Base-by-base conservation (phyloP, 2,329 filamentous ascomycete species). In the Xylariaceae sp. region DNA sequence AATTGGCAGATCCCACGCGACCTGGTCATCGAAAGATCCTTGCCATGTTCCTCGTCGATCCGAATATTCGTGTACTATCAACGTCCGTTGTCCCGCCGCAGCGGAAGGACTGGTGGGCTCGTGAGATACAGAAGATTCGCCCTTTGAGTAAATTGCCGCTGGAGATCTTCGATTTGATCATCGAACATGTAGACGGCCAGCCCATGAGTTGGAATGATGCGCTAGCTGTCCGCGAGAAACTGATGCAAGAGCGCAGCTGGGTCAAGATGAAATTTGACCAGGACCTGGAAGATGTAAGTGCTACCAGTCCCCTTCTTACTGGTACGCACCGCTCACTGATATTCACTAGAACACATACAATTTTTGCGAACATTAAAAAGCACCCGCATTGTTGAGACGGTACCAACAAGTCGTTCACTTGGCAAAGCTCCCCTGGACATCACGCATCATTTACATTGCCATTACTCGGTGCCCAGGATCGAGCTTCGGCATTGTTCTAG, bases 21-120 rank as follows among this genome's bases (percentile, higher is more conserved):
- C 72, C 77, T 0, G 81, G 81, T 2, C 76, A 83, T 58, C 68
- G 77, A 12, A 76, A 78, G 55, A 76, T 84, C 47, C 65, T 85
- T 0, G 76, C 76, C 0, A 68, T 85, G 36, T 85, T 77, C 60
- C 70, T 86, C 2, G 75, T 85, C 2, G 81, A 85, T 55, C 81
- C 81, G 0, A 59, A 73, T 30, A 58, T 66, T 5, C 71, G 72
- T 6, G 70, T 85, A 43, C 68, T 79, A 10, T 81, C 66, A 3
- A 68, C 68, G 1, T 63, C 62, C 19, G 67, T 68, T 32, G 67
- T 71, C n/a, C 69, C 69, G n/a, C 68, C 70, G 5, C 67, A 72
- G 53, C 65, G 59, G 27, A 55, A 56, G 38, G 63, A 67, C 42
- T 70, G 68, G 68, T 71, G 65, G 67, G 61, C 59, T n/a, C 44